Evolutionary conservation across 1,284 basidiomycete species (phyloP), one percentile per base, ranked within the genome.

Genomic region (Fereydounia khargensis): DNA sequence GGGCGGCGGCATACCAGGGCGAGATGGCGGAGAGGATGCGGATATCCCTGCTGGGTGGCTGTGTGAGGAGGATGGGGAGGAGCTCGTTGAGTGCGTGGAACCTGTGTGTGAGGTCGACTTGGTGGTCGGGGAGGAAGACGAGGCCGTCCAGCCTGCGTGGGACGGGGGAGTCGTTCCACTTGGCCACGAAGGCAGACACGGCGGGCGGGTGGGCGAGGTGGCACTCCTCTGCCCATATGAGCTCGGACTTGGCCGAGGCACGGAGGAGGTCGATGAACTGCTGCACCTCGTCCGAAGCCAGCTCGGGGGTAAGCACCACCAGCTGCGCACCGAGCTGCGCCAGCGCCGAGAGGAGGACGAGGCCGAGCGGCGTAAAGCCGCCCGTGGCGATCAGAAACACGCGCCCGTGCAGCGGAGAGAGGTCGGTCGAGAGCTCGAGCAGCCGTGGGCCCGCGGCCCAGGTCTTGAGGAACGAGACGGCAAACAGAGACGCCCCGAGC

Each of bases 201-300:
- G 57, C 58, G 22, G 39, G 30, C 9, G 68, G 31, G 13, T 43
- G 36, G 1, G 31, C 42, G n/a, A 72, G 35, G 31, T 73, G 62
- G 47, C 70, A 73, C 44, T 63, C 27, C 28, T 73, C 70, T 3
- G 70, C 70, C 35, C 64, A 73, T 18, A 73, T 60, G 20, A 63
- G 56, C 30, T 68, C 62, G 47, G 50, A 65, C 18, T 42, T 47
- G 0, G 69, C 65, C 21, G 63, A 61, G 40, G 68, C 67, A 9
- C 70, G 54, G 10, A 73, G 51, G 11, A 72, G 50, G 11, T 56
- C 37, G 6, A 70, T 25, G 23, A 71, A 30, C 41, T 71, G 69
- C 9, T 59, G 34, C 1, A 61, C 50, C 1, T 57, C 34, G 3
- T 54, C 57, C 0, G 59, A 28, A 1, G 32, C 21, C 2, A 64